Percentiles rank a stretch among this genome's conserved stretches.
These are phyloP conservation scores for Uronychia setigera DNA, from an alignment of 73 alveolate genomes.

Conservation along the genomic window DNA sequence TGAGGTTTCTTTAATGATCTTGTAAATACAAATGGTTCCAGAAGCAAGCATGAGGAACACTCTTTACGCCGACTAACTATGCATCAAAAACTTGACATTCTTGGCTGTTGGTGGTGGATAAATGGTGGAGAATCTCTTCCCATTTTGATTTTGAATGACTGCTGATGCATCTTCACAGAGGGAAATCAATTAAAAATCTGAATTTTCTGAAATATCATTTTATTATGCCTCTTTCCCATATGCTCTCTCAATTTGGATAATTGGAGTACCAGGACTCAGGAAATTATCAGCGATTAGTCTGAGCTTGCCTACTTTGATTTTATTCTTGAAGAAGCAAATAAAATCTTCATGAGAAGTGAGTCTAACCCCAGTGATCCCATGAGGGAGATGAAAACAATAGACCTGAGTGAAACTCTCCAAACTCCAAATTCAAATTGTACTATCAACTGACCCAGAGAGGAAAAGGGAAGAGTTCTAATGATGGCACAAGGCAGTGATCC, in stretches of 20 bases:
- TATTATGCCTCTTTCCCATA: constrained; percentile 13
- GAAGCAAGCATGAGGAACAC: constrained; percentile 33
- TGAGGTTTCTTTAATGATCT: constrained; percentile 44
- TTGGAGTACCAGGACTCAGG: constrained; percentile 16
- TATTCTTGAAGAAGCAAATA: constrained; percentile 43
- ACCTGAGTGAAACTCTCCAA: constrained; percentile 41
- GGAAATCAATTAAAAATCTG: constrained; percentile 16
- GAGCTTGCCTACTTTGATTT: constrained; percentile 35
- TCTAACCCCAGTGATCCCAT: constrained; percentile 33
- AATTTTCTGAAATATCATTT: neutral
- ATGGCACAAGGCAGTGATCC: constrained; percentile 24
- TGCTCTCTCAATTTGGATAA: constrained; percentile 24
- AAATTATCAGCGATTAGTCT: constrained; percentile 36
- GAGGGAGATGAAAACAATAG: constrained; percentile 36
- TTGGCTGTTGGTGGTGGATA: constrained; percentile 60
- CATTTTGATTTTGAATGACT: neutral
- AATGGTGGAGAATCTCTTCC: constrained; percentile 27
- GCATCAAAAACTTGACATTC: constrained; percentile 28
- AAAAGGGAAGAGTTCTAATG: constrained; percentile 37
- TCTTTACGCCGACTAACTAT: constrained; percentile 15
- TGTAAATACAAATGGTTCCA: constrained; percentile 48
- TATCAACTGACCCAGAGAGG: constrained; percentile 39
- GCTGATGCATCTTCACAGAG: constrained; percentile 39
- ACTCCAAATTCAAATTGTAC: constrained; percentile 46
- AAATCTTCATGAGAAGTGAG: constrained; percentile 25